Evolutionary conservation across 192 early-diverging fungal species (phyloP).

Genomic region (Glomus cerebriforme): DNA sequence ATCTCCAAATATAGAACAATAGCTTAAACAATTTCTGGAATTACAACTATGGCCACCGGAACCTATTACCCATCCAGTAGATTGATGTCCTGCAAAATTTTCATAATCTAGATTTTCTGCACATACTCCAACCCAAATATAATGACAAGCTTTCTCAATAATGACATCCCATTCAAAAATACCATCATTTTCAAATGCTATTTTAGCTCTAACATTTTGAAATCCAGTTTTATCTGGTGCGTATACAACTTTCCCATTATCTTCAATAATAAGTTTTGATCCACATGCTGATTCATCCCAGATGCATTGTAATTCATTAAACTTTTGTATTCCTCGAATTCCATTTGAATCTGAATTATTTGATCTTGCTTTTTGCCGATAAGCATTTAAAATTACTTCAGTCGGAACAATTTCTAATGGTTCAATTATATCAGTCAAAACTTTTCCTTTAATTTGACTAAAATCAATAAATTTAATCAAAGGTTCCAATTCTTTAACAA

Average conservation of each 20-base stretch:
- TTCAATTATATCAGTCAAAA: not conserved
- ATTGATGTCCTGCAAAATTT: no score
- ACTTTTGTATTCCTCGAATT: not conserved
- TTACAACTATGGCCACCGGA: no score
- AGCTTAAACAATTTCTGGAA: no score
- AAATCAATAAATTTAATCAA: not conserved
- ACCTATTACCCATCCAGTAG: no score
- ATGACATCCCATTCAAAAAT: no score
- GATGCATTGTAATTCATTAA: not conserved
- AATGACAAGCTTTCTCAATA: no score
- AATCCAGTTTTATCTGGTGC: no score
- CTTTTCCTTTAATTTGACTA: not conserved
- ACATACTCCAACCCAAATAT: no score
- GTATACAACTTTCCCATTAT: not conserved
- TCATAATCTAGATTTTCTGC: no score
- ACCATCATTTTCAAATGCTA: no score
- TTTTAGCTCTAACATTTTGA: no score
- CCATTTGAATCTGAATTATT: not conserved
- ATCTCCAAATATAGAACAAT: no score
- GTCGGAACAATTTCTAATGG: not conserved
- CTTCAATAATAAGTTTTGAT: not conserved
- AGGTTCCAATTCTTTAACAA: not conserved
- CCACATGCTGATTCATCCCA: not conserved
- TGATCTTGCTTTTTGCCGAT: not conserved
- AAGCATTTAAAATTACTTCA: not conserved